Base-by-base conservation (phyloP, 345 rosid species). In the Carallia pectinifolia region DNA sequence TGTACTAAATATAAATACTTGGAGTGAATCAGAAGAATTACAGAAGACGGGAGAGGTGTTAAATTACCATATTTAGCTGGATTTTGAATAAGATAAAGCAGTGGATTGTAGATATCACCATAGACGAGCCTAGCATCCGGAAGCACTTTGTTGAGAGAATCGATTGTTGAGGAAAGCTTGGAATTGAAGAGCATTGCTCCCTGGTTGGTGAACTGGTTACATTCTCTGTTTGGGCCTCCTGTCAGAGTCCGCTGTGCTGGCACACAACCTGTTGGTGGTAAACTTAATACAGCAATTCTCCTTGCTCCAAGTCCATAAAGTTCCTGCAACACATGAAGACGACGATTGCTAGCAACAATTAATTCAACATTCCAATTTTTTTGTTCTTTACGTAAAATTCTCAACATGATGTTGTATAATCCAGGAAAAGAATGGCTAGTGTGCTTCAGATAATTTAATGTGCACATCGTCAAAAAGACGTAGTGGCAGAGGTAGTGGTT, bases 261-360 rank as follows among this genome's bases (percentile, higher is more conserved):
- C 47, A 89, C 59, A 61, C 98, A 89, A n/a, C 98, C 97, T 12
- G 89, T 69, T 40, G 96, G 89, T n/a, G 94, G 92, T 73, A 81
- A 50, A 62, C 90, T 55, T 7, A 88, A 5, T 1, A 89, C 75
- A 58, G 77, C 89, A 29, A 93, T 50, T 59, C 84, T 85, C 75
- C 94, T 82, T 17, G 89, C 94, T 71, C 98, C 97, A 0, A 81
- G 7, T 59, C 68, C 76, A 55, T 84, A 77, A 0, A 93, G 80
- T 38, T 85, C 90, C 95, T 90, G 76, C 50, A 44, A 44, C 15
- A 3, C 50, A 55, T 3, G 34, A 56, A 9, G 31, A 56, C 7
- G 60, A 19, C 4, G 15, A 19, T 44, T 9, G 48, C 48, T 10
- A 13, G 12, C 0, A 13, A 44, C 48, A 44, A 44, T 44, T 44